A percentile compares a stretch with the other conserved stretches of the same genome.
These are phyloP conservation scores for Dothidotthia symphoricarpi DNA, from an alignment of 2,329 filamentous ascomycete species.

Conservation along the genomic window DNA sequence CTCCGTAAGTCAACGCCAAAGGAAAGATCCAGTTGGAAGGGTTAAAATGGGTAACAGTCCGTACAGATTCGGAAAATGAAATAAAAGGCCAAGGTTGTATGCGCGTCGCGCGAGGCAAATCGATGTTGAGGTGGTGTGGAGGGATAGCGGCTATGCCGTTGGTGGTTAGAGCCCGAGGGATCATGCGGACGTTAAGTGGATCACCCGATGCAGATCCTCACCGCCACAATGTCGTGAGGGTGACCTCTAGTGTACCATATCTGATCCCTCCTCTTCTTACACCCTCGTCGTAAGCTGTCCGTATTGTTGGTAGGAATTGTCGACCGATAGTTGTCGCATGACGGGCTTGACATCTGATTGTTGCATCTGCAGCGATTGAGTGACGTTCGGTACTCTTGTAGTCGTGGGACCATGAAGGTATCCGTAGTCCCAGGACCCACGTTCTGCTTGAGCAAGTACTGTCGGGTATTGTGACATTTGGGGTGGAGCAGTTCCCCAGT, in stretches of 20 bases:
- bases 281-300: conserved; percentile 40
- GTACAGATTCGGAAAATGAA: conserved; percentile 2
- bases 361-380: conserved; percentile 36
- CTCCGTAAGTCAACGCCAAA: conserved; percentile 18
- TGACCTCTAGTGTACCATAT: conserved; percentile 13
- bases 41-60: conserved; percentile 1
- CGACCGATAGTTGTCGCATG: conserved; percentile 30
- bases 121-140: conserved; percentile 28
- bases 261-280: conserved; percentile 18
- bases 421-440: conserved; percentile 40
- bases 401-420: conserved; percentile 32
- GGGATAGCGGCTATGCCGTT: conserved; percentile 17
- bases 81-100: conserved; percentile 10
- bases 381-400: conserved; percentile 25
- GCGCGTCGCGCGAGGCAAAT: conserved; percentile 26
- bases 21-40: conserved; percentile 8
- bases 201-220: conserved; percentile 33
- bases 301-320: conserved; percentile 38
- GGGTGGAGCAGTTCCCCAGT: conserved; percentile 32
- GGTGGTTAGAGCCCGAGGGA: conserved; percentile 23
- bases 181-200: conserved; percentile 34
- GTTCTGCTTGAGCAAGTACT: conserved; percentile 30
- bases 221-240: conserved; percentile 20
- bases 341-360: conserved; percentile 33
- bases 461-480: conserved; percentile 37